Conservation (phyloP, 139 green algal genomes). For the Chlamydomonas sphaeroides region DNA sequence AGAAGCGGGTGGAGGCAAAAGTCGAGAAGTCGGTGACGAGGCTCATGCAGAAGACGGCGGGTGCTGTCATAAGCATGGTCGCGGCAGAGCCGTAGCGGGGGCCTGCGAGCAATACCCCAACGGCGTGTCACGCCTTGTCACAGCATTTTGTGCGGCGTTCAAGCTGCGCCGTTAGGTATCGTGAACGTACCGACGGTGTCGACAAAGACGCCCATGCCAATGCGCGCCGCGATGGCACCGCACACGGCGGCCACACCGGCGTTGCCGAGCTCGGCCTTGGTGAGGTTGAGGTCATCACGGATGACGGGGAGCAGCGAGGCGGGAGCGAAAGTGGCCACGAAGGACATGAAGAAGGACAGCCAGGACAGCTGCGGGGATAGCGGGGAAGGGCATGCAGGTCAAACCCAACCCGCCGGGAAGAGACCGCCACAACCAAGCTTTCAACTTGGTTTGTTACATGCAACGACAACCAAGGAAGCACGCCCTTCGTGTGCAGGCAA, state of each 20-base stretch:
- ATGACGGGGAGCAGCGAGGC: conserved; percentile 85
- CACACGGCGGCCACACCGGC: conserved; percentile 71
- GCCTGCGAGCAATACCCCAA: too few relatives aligned
- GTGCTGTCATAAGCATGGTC: conserved; percentile 67
- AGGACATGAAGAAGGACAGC: conserved; percentile 90
- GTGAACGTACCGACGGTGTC: conserved; percentile 79
- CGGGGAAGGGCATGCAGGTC: too few relatives aligned
- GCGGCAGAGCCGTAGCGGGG: conserved; percentile 54
- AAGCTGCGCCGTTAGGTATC: too few relatives aligned
- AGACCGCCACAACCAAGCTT: not conserved
- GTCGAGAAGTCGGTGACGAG: conserved; percentile 80
- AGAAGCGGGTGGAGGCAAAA: conserved; percentile 64
- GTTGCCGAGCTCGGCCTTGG: conserved; percentile 55
- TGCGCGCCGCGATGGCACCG: conserved; percentile 71
- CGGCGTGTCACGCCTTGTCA: too few relatives aligned
- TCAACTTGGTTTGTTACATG: not conserved
- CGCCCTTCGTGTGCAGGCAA: not conserved
- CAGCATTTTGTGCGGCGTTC: too few relatives aligned
- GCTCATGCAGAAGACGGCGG: conserved; percentile 78
- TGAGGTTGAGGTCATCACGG: conserved; percentile 84
- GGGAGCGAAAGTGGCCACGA: conserved; percentile 92
- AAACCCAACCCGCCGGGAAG: not conserved
- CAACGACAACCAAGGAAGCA: not conserved
- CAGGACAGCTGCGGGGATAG: conserved; percentile 83
- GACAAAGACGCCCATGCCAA: conserved; percentile 78